Evolutionary conservation across 2,329 filamentous ascomycete genomes (phyloP).

Genomic region (Xylariales sp.): DNA sequence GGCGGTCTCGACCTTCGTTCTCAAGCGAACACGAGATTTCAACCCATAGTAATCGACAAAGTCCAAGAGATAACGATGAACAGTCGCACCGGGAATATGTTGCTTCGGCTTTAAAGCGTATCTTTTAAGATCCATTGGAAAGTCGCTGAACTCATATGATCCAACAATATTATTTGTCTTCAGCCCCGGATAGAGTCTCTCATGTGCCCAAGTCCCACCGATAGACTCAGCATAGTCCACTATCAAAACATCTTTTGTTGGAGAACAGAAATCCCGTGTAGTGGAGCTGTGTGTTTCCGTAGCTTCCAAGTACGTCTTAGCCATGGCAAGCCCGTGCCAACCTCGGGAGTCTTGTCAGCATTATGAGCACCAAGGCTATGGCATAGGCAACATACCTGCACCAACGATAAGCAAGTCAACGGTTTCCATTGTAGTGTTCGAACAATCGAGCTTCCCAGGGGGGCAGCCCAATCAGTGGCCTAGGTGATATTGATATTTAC

Average conservation of each 20-base stretch:
- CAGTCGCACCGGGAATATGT: conserved; percentile 41
- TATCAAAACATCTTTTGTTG: conserved; percentile 35
- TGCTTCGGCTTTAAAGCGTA: conserved; percentile 42
- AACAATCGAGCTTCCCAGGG: no score
- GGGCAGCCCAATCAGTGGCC: no score
- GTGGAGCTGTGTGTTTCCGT: not conserved
- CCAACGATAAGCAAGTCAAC: conserved; percentile 1
- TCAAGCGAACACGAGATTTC: conserved; percentile 5
- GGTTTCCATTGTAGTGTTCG: no score
- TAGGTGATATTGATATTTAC: no score
- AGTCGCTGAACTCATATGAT: conserved; percentile 60
- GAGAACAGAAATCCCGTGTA: conserved; percentile 33
- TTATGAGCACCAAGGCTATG: not conserved
- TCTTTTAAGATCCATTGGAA: conserved; percentile 49
- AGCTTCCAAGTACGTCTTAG: conserved; percentile 45
- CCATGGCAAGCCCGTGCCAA: conserved; percentile 46
- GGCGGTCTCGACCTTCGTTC: conserved; percentile 7
- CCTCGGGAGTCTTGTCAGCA: conserved; percentile 20
- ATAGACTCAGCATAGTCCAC: conserved; percentile 46
- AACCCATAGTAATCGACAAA: conserved; percentile 8
- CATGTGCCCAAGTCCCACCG: conserved; percentile 58
- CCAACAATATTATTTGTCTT: conserved; percentile 62
- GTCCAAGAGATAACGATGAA: conserved; percentile 24
- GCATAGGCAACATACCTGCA: not conserved
- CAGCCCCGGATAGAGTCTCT: conserved; percentile 55